These are phyloP conservation scores for Citrus cavaleriei DNA, from an alignment of 345 rosid species.

Conservation along the genomic window DNA sequence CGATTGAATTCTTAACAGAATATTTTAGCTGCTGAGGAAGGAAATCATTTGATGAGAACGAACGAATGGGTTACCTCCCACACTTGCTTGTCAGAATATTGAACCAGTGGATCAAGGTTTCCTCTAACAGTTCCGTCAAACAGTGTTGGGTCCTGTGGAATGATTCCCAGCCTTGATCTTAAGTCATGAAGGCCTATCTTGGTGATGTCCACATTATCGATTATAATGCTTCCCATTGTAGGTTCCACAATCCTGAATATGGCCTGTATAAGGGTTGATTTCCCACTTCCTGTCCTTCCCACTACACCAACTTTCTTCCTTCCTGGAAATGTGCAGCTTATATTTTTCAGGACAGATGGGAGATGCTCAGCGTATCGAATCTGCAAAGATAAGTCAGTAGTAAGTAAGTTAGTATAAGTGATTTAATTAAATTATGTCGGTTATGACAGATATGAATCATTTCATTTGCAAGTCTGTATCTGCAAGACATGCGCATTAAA, in stretches of 20 bases:
- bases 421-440: neutral
- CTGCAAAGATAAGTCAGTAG: constrained; percentile 28
- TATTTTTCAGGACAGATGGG: constrained; percentile 76
- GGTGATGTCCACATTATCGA: constrained; percentile 69
- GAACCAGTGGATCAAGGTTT: constrained; percentile 76
- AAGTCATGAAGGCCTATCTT: constrained; percentile 88
- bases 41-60: no score
- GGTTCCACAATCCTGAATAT: constrained; percentile 86
- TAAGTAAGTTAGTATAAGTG: neutral
- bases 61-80: constrained; percentile 61
- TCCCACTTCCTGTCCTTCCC: constrained; percentile 96
- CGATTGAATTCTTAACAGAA: no score
- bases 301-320: constrained; percentile 85
- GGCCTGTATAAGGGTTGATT: constrained; percentile 89
- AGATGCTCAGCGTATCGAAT: constrained; percentile 91
- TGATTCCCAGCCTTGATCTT: constrained; percentile 85
- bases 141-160: constrained; percentile 94
- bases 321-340: constrained; percentile 80
- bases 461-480: neutral
- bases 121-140: constrained; percentile 91
- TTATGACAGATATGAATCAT: neutral
- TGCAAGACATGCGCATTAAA: neutral
- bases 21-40: neutral
- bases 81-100: constrained; percentile 55
- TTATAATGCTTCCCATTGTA: constrained; percentile 75